phyloP scores from a whole-genome alignment of 2,329 filamentous ascomycete genomes.

The Cytospora schulzeri region DNA sequence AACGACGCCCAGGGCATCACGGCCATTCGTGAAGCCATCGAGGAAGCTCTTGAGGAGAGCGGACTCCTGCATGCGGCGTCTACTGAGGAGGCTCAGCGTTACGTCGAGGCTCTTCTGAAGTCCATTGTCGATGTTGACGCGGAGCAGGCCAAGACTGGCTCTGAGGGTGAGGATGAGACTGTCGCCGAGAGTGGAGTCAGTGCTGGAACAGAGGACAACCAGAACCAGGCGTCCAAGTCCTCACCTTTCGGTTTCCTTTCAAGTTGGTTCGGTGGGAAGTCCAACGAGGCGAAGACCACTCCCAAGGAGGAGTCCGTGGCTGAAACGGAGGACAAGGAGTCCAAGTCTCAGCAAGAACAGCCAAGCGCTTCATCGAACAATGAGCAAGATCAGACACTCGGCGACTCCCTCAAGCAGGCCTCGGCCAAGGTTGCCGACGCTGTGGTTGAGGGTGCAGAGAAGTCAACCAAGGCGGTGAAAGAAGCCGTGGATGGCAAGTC shows the following conservation, averaged over 20 bases:
- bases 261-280: constrained; percentile 16
- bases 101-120: constrained; percentile 53
- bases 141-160: constrained; percentile 10
- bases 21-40: constrained; percentile 55
- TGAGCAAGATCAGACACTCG: not conserved
- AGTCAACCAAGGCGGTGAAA: constrained; percentile 22
- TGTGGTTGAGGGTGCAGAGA: constrained; percentile 16
- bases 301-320: not conserved
- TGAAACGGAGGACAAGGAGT: not conserved
- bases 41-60: constrained; percentile 57
- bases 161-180: constrained; percentile 31
- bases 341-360: not conserved
- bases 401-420: not conserved
- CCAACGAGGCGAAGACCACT: constrained; percentile 1
- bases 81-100: constrained; percentile 48
- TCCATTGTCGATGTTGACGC: constrained; percentile 40
- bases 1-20: constrained; percentile 57
- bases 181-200: not conserved
- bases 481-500: constrained; percentile 20
- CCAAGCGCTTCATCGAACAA: not conserved
- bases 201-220: not conserved
- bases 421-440: not conserved
- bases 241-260: constrained; percentile 22
- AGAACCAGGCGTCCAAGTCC: not conserved
- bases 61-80: constrained; percentile 52